These are phyloP conservation scores for Pyricularia pennisetigena DNA, from an alignment of 2,329 filamentous ascomycete species.

Conservation along the genomic window DNA sequence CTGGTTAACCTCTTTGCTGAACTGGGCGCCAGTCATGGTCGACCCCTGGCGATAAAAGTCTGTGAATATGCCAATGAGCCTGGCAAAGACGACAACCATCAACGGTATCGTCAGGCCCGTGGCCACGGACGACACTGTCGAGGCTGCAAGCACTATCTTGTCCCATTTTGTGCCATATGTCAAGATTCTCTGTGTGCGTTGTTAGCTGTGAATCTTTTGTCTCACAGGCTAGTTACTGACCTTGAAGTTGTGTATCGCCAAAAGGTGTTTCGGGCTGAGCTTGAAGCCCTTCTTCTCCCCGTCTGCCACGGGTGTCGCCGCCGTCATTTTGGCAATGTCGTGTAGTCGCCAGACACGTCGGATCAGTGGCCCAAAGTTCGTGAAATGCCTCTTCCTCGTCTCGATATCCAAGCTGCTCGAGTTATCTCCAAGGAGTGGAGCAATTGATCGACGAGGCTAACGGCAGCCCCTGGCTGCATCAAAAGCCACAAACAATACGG, in stretches of 20 bases:
- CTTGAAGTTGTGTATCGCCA: constrained; percentile 3
- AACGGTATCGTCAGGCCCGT: constrained; percentile 46
- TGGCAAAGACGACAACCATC: constrained; percentile 48
- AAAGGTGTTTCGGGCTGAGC: constrained; percentile 1
- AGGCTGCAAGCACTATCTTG: constrained; percentile 34
- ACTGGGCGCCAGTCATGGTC: constrained; percentile 15
- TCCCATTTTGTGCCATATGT: constrained; percentile 44
- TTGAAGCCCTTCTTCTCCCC: not conserved
- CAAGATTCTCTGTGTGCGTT: constrained; percentile 29
- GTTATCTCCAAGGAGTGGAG: not conserved
- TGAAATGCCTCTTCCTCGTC: too few species aligned
- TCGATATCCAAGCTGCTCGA: not conserved
- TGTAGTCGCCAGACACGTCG: not conserved
- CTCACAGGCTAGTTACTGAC: not conserved
- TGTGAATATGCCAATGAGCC: constrained; percentile 21
- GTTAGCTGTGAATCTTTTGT: not conserved
- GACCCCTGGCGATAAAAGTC: constrained; percentile 16
- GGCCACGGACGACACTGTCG: constrained; percentile 37
- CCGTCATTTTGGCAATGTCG: not conserved
- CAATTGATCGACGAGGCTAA: not conserved
- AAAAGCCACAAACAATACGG: not conserved
- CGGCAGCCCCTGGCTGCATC: not conserved
- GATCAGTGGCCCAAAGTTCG: not conserved
- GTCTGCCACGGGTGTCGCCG: not conserved
- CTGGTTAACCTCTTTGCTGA: constrained; percentile 16